These are phyloP conservation scores for Pythium pyrilobum DNA, from an alignment of 352 stramenopile species.

Conservation along the genomic window DNA sequence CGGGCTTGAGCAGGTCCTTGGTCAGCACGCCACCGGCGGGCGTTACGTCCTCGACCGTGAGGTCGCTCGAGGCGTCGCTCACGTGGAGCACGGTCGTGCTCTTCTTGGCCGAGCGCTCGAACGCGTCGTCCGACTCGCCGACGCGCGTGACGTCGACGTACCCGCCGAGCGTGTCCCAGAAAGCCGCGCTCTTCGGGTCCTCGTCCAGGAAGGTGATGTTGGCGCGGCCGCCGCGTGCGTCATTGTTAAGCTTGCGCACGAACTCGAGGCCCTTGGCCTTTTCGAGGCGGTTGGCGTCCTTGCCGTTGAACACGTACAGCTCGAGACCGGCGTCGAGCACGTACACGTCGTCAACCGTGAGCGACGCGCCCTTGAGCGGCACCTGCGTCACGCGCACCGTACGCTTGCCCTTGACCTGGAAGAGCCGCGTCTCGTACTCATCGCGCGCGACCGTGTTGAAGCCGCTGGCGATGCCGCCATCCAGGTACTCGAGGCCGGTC, in stretches of 20 bases:
- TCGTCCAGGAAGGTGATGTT: conserved; percentile 88
- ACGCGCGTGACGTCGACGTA: conserved; percentile 63
- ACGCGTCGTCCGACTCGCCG: conserved; percentile 52
- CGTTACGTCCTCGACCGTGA: conserved; percentile 61
- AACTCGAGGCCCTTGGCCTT: conserved; percentile 90
- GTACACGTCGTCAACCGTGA: conserved; percentile 94
- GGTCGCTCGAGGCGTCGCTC: conserved; percentile 52
- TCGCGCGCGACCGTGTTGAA: conserved; percentile 91
- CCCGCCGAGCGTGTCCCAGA: conserved; percentile 92
- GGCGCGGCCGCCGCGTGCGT: conserved; percentile 70
- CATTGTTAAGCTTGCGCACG: conserved; percentile 83
- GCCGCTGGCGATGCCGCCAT: conserved; percentile 90
- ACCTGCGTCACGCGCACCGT: conserved; percentile 88
- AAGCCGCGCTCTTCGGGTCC: conserved; percentile 84
- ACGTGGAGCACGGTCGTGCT: conserved; percentile 74
- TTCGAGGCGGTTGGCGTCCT: conserved; percentile 81
- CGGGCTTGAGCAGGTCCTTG: conserved; percentile 71
- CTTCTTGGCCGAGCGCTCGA: conserved; percentile 56
- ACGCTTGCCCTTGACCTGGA: conserved; percentile 90
- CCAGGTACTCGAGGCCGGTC: conserved; percentile 86
- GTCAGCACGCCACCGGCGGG: conserved; percentile 63
- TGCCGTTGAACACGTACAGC: conserved; percentile 86
- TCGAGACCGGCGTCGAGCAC: conserved; percentile 91
- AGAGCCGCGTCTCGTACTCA: conserved; percentile 78
- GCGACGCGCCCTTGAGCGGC: conserved; percentile 59